Base-by-base conservation (phyloP, 2,329 filamentous ascomycete genomes). In the Aspergillus eucalypticola region DNA sequence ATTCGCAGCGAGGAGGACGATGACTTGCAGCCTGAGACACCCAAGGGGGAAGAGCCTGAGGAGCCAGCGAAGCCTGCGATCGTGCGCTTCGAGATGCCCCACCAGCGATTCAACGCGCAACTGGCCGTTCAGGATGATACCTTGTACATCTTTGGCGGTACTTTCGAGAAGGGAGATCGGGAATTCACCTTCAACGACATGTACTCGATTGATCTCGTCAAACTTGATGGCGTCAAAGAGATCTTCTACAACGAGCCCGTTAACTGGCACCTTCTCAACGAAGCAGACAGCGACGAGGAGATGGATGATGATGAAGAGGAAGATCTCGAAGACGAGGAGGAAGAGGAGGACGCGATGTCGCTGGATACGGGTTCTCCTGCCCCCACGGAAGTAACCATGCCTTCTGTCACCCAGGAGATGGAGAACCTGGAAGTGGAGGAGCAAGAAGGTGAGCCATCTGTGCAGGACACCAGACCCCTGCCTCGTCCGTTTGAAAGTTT, bases 161-260 rank as follows among this genome's bases (percentile, higher is more conserved):
- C 94, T 0, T 97, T 90, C 69, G 95, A 99, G 73, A 95, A 96
- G 73, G 94, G 91, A 17, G 95, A 99, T 70, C 86, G 91, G 21
- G 95, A 99, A 75, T 96, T 90, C 70, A 98, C 93, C 0, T 96
- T 98, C 75, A 93, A 97, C 68, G 95, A 99, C 70, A 82, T 99
- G 76, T 96, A 96, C 77, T 89, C 92, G 2, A 88, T 98, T 61
- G 92, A 99, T 70, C 82, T 99, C n/a, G 93, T 90, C 61, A 97
- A 96, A 76, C 83, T 99, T 62, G 92, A 98, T 67, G 95, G 95
- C 3, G 94, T 95, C 65, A 94, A 92, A 73, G 90, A 97, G 76
- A 86, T 98, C 51, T 98, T 94, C 80, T 90, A 84, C 73, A 84
- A 91, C 56, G 90, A 96, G 67, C 88, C 93, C 67, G 86, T 92